phyloP scores from a whole-genome alignment of 2,329 filamentous ascomycete genomes.

The Aureobasidium uvarum region DNA sequence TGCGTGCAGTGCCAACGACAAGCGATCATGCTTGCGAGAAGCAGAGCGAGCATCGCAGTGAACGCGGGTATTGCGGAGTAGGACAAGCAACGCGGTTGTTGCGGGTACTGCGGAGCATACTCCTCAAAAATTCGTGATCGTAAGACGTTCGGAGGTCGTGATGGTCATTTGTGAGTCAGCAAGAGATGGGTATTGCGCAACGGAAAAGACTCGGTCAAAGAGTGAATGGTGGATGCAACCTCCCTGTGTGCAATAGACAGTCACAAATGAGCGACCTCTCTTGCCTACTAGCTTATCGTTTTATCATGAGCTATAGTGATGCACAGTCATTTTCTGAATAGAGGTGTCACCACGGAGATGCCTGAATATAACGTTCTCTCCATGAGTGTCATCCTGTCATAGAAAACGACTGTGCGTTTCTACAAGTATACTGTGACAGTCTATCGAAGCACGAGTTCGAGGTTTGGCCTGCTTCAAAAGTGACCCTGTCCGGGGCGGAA shows the following conservation, averaged over 20 bases:
- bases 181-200: not conserved
- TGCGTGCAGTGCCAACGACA: not conserved
- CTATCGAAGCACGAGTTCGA: no score
- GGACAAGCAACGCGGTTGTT: not conserved
- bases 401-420: no score
- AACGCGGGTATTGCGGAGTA: not conserved
- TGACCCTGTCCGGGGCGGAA: not conserved
- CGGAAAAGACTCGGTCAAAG: slow-evolving; percentile 1
- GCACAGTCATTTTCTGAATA: no score
- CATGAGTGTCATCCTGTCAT: no score
- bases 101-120: slow-evolving; percentile 7
- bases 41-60: not conserved
- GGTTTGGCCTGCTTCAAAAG: not conserved
- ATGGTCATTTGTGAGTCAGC: slow-evolving; percentile 2
- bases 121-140: not conserved
- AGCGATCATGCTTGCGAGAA: not conserved
- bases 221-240: not conserved
- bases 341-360: no score
- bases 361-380: no score
- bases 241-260: no score
- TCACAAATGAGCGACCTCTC: no score
- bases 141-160: not conserved
- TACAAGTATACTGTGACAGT: no score
- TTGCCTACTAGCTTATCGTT: no score
- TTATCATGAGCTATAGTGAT: no score